Percentiles rank a stretch among this genome's conserved stretches.
Conservation (phyloP, 495 filamentous ascomycete genomes). For the Lophium mytilinum region DNA sequence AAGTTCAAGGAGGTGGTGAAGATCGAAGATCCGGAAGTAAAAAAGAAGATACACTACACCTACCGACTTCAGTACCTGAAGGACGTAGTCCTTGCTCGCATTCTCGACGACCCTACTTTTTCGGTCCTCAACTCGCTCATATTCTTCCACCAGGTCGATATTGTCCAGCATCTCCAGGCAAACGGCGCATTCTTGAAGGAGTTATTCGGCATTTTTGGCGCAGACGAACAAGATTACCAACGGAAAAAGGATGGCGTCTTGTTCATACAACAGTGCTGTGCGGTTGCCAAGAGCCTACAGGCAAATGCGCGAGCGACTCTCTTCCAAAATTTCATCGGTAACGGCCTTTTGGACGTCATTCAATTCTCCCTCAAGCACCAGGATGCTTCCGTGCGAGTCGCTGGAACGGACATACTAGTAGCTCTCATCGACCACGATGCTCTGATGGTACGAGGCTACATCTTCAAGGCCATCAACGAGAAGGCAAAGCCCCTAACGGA, state of each 20-base stretch:
- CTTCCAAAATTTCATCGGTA: conserved; percentile 80
- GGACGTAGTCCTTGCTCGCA: conserved; percentile 91
- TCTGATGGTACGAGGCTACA: conserved; percentile 82
- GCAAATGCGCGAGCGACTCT: conserved; percentile 67
- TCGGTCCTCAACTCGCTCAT: conserved; percentile 96
- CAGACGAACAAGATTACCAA: conserved; percentile 51
- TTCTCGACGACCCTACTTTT: conserved; percentile 95
- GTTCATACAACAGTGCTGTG: conserved; percentile 94
- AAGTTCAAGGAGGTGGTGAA: conserved; percentile 94
- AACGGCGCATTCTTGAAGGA: conserved; percentile 73
- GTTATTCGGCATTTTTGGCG: conserved; percentile 80
- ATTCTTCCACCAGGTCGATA: conserved; percentile 98
- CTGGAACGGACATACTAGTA: conserved; percentile 87
- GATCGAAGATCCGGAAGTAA: conserved; percentile 71
- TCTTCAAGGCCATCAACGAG: conserved; percentile 83
- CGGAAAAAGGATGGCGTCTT: conserved; percentile 90
- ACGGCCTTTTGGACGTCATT: conserved; percentile 83
- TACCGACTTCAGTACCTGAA: conserved; percentile 97
- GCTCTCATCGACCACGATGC: conserved; percentile 95
- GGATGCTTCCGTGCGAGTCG: conserved; percentile 79
- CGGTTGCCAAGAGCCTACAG: conserved; percentile 90
- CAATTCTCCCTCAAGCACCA: conserved; percentile 80
- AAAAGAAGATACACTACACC: conserved; percentile 88
- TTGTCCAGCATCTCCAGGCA: conserved; percentile 81
- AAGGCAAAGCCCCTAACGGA: conserved; percentile 83